A percentile compares a stretch with the other conserved stretches of the same genome.
These are phyloP conservation scores for Russula sp. DNA, from an alignment of 768 basidiomycete species.

Conservation along the genomic window DNA sequence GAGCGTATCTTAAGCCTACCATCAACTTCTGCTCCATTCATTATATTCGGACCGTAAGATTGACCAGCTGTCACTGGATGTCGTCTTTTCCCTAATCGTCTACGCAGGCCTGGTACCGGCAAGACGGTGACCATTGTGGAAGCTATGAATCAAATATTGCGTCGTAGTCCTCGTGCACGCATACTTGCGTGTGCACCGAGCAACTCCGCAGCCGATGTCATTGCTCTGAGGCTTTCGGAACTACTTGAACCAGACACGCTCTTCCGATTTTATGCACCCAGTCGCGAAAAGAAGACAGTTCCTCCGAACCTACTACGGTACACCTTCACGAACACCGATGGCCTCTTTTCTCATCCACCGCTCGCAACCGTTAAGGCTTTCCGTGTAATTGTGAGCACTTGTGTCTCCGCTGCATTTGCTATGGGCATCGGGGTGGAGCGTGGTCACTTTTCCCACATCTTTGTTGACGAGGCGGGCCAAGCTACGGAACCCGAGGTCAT, in stretches of 20 bases:
- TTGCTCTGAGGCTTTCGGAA: slow-evolving; percentile 4
- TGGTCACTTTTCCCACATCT: slow-evolving; percentile 63
- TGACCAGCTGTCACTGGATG: neutral
- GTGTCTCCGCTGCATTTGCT: slow-evolving; percentile 53
- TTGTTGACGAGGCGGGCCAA: slow-evolving; percentile 69
- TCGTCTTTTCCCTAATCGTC: neutral
- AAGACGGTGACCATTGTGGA: slow-evolving; percentile 65
- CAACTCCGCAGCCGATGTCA: slow-evolving; percentile 59
- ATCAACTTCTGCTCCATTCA: slow-evolving; percentile 40
- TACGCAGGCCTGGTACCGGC: slow-evolving; percentile 52
- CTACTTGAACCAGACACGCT: slow-evolving; percentile 40
- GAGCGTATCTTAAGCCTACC: neutral
- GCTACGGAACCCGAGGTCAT: slow-evolving; percentile 65
- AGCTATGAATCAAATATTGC: slow-evolving; percentile 51
- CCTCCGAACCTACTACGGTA: slow-evolving; percentile 37
- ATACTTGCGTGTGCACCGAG: slow-evolving; percentile 63
- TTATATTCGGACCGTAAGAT: slow-evolving; percentile 61
- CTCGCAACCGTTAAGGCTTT: slow-evolving; percentile 29
- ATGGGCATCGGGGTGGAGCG: slow-evolving; percentile 50
- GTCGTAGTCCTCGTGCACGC: slow-evolving; percentile 35
- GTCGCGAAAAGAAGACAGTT: slow-evolving; percentile 38
- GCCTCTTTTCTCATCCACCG: slow-evolving; percentile 26
- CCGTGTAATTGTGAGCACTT: slow-evolving; percentile 58
- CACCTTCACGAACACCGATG: slow-evolving; percentile 31
- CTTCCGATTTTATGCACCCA: slow-evolving; percentile 54